Evolutionary conservation across 1,139 yeast species (phyloP).

Genomic region (Nakaseomyces nivariensis): DNA sequence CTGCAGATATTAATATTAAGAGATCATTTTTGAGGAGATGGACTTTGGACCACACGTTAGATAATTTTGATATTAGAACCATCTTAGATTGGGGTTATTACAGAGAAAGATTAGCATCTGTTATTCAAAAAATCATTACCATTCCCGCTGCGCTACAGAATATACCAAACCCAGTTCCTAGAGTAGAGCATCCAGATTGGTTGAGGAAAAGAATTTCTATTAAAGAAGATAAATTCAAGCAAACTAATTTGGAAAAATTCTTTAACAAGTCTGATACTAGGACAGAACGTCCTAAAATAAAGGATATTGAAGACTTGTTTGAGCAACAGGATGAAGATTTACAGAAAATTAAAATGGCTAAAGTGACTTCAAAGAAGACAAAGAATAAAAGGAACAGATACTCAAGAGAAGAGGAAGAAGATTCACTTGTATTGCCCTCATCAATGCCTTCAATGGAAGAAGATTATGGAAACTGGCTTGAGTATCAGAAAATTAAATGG

Average conservation of each 20-base stretch:
- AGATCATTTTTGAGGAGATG: constrained; percentile 68
- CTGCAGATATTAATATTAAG: constrained; percentile 60
- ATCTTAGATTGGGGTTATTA: constrained; percentile 94
- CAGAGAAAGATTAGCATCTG: constrained; percentile 82
- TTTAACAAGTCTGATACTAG: constrained; percentile 35
- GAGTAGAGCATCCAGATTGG: constrained; percentile 96
- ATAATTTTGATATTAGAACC: constrained; percentile 78
- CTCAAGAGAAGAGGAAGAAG: constrained; percentile 33
- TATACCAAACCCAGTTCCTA: constrained; percentile 86
- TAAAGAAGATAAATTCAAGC: constrained; percentile 61
- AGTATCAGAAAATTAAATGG: constrained; percentile 83
- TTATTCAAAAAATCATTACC: constrained; percentile 86
- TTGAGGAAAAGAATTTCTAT: constrained; percentile 51
- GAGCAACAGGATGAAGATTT: constrained; percentile 24
- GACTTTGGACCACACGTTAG: constrained; percentile 71
- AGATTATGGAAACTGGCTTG: constrained; percentile 69
- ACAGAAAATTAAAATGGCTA: constrained; percentile 34
- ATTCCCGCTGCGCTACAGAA: constrained; percentile 96
- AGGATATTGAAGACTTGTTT: constrained; percentile 78
- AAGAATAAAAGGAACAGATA: constrained; percentile 27
- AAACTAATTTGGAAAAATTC: constrained; percentile 52
- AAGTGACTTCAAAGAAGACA: constrained; percentile 40
- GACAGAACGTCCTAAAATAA: constrained; percentile 30
- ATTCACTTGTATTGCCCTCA: constrained; percentile 41
- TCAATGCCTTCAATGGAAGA: constrained; percentile 62